These are phyloP conservation scores for Mikania micrantha DNA, from an alignment of 129 eudicot genomes.

Conservation along the genomic window DNA sequence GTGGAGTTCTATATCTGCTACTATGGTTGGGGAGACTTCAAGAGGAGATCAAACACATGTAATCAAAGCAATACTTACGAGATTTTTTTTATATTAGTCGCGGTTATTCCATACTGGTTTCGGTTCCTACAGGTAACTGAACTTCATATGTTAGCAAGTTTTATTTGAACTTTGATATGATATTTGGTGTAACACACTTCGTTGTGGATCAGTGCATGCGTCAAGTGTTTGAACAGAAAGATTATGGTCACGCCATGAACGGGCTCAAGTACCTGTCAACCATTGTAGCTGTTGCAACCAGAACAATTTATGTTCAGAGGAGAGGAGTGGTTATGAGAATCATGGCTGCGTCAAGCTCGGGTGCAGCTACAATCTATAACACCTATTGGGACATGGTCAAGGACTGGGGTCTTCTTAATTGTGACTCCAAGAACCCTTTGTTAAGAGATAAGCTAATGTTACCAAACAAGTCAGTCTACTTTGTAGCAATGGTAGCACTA, in stretches of 20 bases:
- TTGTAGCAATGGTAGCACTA: conserved; percentile 30
- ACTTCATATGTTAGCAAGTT: not conserved
- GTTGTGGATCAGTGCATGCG: conserved; percentile 28
- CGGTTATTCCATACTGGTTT: conserved; percentile 28
- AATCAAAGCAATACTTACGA: conserved; percentile 6
- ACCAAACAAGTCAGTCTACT: conserved; percentile 27
- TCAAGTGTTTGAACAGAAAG: conserved; percentile 22
- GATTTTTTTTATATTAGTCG: conserved; percentile 15
- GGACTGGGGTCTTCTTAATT: conserved; percentile 38
- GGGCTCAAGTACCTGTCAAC: conserved; percentile 40
- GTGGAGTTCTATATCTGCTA: conserved; percentile 28
- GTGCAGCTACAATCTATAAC: conserved; percentile 24
- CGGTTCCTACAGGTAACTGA: conserved; percentile 28
- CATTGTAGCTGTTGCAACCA: conserved; percentile 34
- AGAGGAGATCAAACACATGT: conserved; percentile 31
- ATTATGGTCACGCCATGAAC: conserved; percentile 22
- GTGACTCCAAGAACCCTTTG: conserved; percentile 34
- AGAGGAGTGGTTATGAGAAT: conserved; percentile 23
- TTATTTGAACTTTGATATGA: not conserved
- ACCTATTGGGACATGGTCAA: conserved; percentile 34
- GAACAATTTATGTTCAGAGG: conserved; percentile 29
- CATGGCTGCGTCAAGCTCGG: conserved; percentile 29
- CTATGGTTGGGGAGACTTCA: conserved; percentile 33
- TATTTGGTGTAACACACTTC: not conserved
- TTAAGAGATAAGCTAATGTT: conserved; percentile 37